Conservation (phyloP, 148 eudicot species). For the Hydrangea macrophylla region DNA sequence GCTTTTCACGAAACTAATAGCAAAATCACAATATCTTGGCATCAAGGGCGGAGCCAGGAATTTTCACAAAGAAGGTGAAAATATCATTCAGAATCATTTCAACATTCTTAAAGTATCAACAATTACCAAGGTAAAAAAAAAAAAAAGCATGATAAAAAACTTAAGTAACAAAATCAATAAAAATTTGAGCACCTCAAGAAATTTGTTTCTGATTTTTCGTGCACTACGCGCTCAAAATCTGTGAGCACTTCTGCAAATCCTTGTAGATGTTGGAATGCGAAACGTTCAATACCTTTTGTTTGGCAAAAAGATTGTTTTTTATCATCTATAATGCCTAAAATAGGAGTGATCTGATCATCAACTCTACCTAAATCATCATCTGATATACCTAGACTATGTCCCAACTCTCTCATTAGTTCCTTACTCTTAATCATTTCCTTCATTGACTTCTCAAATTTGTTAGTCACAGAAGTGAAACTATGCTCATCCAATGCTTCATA, state of each 20-base stretch:
- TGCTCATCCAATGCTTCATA: slow-evolving; percentile 23
- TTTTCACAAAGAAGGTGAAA: no score
- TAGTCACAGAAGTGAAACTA: slow-evolving; percentile 24
- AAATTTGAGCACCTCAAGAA: slow-evolving; percentile 35
- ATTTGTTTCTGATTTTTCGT: slow-evolving; percentile 33
- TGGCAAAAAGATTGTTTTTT: not conserved
- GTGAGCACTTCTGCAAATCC: slow-evolving; percentile 18
- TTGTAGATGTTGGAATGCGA: slow-evolving; percentile 10
- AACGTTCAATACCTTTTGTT: not conserved
- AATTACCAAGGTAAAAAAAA: no score
- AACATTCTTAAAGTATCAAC: no score
- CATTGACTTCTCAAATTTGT: slow-evolving; percentile 33
- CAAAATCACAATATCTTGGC: no score
- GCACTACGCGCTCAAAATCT: slow-evolving; percentile 27
- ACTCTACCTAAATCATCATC: slow-evolving; percentile 8
- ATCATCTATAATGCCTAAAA: not conserved
- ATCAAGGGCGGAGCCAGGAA: no score
- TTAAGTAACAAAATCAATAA: no score
- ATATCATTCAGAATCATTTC: no score
- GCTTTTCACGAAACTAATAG: no score
- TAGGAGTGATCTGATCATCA: not conserved
- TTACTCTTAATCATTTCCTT: slow-evolving; percentile 30
- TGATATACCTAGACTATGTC: slow-evolving; percentile 12
- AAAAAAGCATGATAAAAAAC: no score
- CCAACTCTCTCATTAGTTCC: slow-evolving; percentile 29